Evolutionary conservation across 768 basidiomycete genomes (phyloP).

Genomic region (Lactarius sanguifluus): DNA sequence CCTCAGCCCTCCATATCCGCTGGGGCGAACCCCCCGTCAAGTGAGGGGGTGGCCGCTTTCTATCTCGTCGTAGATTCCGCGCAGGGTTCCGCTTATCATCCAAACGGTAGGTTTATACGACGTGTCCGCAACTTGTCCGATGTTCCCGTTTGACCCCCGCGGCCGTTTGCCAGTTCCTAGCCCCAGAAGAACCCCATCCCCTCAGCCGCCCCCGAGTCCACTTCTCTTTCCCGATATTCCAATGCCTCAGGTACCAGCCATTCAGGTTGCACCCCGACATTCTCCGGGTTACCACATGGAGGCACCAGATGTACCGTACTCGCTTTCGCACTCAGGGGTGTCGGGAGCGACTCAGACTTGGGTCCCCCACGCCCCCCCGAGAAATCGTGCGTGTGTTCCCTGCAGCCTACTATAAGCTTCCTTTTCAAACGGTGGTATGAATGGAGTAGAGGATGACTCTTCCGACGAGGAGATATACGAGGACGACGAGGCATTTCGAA

Average conservation of each 20-base stretch:
- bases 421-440: neutral
- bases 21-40: neutral
- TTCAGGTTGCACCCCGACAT: neutral
- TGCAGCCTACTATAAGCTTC: neutral
- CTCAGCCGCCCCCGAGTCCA: neutral
- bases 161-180: neutral
- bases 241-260: neutral
- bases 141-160: neutral
- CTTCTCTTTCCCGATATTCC: neutral
- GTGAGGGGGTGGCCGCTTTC: neutral
- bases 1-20: neutral
- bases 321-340: neutral
- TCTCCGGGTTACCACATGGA: neutral
- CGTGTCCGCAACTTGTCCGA: neutral
- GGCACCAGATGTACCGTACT: neutral
- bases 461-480: neutral
- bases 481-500: neutral
- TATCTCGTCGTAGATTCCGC: neutral
- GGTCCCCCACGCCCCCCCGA: neutral
- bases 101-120: neutral
- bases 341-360: neutral
- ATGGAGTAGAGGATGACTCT: neutral
- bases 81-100: neutral
- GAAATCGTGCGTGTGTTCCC: neutral
- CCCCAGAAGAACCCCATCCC: neutral